phyloP scores from a whole-genome alignment of 1,284 basidiomycete genomes.

The Pseudomicrostroma phylloplanum region DNA sequence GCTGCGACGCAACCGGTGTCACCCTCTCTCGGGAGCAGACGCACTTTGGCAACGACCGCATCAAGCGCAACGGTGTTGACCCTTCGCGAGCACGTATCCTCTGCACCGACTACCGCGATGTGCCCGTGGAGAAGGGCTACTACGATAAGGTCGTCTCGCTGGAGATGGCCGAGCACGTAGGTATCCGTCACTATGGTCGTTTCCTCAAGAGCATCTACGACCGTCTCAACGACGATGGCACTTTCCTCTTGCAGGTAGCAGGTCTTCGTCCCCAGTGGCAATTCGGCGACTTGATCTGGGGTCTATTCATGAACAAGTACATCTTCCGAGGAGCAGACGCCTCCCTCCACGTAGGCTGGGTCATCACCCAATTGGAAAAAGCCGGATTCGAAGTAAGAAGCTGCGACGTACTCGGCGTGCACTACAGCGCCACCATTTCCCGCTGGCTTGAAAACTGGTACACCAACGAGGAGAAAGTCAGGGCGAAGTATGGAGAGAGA shows the following conservation, averaged over 20 bases:
- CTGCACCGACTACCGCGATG: constrained; percentile 90
- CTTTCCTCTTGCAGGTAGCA: constrained; percentile 92
- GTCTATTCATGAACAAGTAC: constrained; percentile 53
- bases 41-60: constrained; percentile 82
- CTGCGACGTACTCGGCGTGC: constrained; percentile 72
- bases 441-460: constrained; percentile 52
- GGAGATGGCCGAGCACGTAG: constrained; percentile 95
- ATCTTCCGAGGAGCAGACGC: constrained; percentile 92
- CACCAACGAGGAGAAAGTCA: constrained; percentile 67
- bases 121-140: constrained; percentile 68
- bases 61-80: constrained; percentile 70
- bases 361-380: constrained; percentile 69
- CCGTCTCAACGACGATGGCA: constrained; percentile 86
- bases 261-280: constrained; percentile 92
- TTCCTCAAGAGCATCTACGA: constrained; percentile 91
- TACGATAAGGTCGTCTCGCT: constrained; percentile 93
- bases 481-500: constrained; percentile 80
- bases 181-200: constrained; percentile 80
- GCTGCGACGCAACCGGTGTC: constrained; percentile 87
- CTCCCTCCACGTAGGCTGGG: constrained; percentile 84
- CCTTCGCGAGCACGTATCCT: constrained; percentile 78
- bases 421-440: constrained; percentile 85
- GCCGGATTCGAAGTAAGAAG: constrained; percentile 96
- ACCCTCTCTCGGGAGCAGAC: constrained; percentile 87
- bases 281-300: constrained; percentile 94